A percentile compares a stretch with the other conserved stretches of the same genome.
Conservation (phyloP, 257 asterid species). For the Solanum appendiculatum region DNA sequence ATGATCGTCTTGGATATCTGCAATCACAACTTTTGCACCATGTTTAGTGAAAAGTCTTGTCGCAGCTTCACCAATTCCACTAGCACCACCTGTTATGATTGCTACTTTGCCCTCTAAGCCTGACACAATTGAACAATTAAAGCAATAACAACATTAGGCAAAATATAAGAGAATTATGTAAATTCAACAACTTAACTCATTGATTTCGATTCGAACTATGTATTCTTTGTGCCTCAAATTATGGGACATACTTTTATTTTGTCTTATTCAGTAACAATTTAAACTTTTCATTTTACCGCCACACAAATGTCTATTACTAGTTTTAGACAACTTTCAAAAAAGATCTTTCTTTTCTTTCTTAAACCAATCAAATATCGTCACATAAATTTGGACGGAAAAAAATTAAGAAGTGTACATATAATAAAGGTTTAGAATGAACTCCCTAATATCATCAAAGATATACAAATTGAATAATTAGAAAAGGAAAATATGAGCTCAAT, state of each 20-base stretch:
- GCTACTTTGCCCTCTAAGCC: conserved; percentile 19
- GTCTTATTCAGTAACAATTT: not conserved
- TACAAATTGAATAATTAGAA: not conserved
- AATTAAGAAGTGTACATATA: not conserved
- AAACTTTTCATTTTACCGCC: not conserved
- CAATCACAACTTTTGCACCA: conserved; percentile 18
- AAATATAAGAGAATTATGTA: not conserved
- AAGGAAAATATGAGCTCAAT: not conserved
- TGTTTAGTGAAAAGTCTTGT: conserved; percentile 5
- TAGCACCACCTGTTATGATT: conserved; percentile 18
- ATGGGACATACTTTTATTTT: not conserved
- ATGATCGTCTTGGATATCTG: conserved; percentile 12
- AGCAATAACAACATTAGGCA: not conserved
- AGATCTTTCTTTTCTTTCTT: not conserved
- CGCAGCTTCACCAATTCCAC: conserved; percentile 9
- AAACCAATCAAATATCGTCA: not conserved
- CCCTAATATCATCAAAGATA: not conserved
- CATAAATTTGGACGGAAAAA: not conserved
- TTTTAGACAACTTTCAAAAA: not conserved
- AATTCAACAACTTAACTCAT: not conserved
- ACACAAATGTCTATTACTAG: not conserved
- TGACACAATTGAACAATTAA: not conserved
- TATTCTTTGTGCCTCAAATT: not conserved
- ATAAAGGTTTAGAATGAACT: not conserved
- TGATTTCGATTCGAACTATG: not conserved